Evolutionary conservation across 495 filamentous ascomycete species (phyloP), one percentile per base, ranked within the genome.

Genomic region (Ascobolus immersus): DNA sequence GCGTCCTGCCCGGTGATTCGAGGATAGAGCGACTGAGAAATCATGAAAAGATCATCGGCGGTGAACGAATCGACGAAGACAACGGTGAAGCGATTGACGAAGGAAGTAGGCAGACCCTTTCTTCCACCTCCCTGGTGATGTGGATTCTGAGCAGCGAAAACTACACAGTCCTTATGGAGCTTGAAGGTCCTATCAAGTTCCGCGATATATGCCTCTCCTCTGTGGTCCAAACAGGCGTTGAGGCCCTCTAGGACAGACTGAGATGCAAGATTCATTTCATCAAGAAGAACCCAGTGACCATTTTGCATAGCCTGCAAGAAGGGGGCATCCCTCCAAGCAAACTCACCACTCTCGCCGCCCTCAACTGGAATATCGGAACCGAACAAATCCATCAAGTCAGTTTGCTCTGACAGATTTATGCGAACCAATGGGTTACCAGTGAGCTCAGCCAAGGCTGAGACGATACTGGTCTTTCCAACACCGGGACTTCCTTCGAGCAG

Each of bases 241-340:
- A 99, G 59, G 39, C 89, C 89, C 52, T 99, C 89, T 2, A 99
- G 69, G 17, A 99, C 81, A 4, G 82, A 89, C 48, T 94, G 89
- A 0, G 89, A 94, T 2, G 89, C 89, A 32, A 99, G 48, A 44
- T 99, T 99, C 89, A 99, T 93, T 58, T 99, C 89, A 51, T 99
- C 89, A 1, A 99, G 58, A 6, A 99, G 55, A 5, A 94, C 84
- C 89, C 89, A 99, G 40, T 82, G 69, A 9, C 89, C 89, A 28
- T 66, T 70, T 49, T 89, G 82, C 84, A 99, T 94, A 6, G 89
- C 89, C 49, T 73, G 71, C 21, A 99, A 56, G 48, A 94, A 99
- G 1, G 89, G 81, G 10, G 80, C 89, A 52, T 94, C 82, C 38
- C 80, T 67, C 89, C 89, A 99, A 4, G 69, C 68, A 41, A 99